Evolutionary conservation across 768 basidiomycete genomes (phyloP).

Genomic region (Tylopilus subfusipes): DNA sequence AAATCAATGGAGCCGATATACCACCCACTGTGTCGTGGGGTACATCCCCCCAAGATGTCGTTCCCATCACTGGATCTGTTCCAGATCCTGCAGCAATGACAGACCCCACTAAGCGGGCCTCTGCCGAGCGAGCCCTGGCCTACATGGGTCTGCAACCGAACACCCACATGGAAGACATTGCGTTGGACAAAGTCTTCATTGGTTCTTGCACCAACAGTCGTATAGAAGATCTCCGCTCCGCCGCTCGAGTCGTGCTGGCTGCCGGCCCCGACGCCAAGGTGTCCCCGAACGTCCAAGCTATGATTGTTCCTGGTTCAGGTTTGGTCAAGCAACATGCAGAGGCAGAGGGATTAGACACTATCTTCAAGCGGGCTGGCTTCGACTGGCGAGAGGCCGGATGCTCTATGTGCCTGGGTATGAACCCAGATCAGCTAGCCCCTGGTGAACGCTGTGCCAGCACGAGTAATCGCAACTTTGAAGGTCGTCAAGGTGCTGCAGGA

Average conservation of each 20-base stretch:
- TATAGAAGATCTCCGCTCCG: constrained; percentile 86
- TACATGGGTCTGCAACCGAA: constrained; percentile 88
- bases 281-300: constrained; percentile 70
- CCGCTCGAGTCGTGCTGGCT: constrained; percentile 72
- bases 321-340: constrained; percentile 89
- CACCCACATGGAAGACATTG: constrained; percentile 74
- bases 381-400: constrained; percentile 96
- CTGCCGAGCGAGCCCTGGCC: constrained; percentile 69
- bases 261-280: constrained; percentile 74
- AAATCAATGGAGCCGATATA: constrained; percentile 80
- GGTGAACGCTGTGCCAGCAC: constrained; percentile 87
- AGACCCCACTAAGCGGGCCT: constrained; percentile 62
- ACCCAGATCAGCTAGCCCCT: constrained; percentile 83
- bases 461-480: constrained; percentile 92
- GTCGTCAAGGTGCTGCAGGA: constrained; percentile 82
- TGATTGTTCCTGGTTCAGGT: constrained; percentile 92
- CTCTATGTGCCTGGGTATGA: constrained; percentile 97
- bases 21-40: constrained; percentile 92
- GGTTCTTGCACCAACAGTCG: constrained; percentile 95
- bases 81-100: constrained; percentile 69
- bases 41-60: constrained; percentile 86
- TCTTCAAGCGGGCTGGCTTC: constrained; percentile 89
- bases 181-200: constrained; percentile 87
- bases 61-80: constrained; percentile 75
- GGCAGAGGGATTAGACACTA: constrained; percentile 78